Conservation (phyloP, 768 basidiomycete genomes). For the Russula lepida region DNA sequence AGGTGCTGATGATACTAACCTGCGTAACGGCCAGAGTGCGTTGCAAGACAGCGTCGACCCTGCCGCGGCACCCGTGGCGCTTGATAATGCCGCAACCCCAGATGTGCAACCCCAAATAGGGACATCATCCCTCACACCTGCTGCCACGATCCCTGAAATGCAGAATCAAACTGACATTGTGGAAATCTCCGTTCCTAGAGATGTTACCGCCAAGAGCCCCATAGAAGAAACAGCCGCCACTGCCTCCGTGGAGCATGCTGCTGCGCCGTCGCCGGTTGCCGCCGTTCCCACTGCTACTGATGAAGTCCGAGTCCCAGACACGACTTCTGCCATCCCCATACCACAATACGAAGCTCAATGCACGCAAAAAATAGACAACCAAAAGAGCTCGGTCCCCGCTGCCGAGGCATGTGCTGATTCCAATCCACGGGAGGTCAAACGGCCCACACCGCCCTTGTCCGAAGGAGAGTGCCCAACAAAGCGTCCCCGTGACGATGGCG, state of each 20-base stretch:
- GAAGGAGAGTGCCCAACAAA: constrained; percentile 24
- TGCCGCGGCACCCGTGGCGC: background rate
- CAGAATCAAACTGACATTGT: background rate
- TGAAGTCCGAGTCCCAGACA: background rate
- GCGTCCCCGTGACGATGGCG: constrained; percentile 14
- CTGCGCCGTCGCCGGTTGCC: background rate
- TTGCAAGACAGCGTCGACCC: constrained; percentile 5
- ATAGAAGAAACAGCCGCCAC: background rate
- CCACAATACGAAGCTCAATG: background rate
- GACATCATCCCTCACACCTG: background rate
- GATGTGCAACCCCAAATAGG: constrained; percentile 27
- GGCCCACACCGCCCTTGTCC: constrained; percentile 65
- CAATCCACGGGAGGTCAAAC: constrained; percentile 40
- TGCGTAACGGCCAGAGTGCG: constrained; percentile 43
- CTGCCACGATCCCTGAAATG: background rate
- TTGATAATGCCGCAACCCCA: constrained; percentile 9
- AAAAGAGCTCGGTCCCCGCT: constrained; percentile 37
- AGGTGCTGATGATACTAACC: constrained; percentile 69
- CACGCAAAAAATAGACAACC: background rate
- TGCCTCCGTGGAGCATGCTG: background rate
- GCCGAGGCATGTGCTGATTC: constrained; percentile 56
- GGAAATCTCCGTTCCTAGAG: background rate
- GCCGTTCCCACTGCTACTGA: background rate
- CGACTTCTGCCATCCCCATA: background rate
- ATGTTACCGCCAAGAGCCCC: background rate